A percentile compares a stretch with the other conserved stretches of the same genome.
phyloP scores from a whole-genome alignment of 225 moss, liverwort and hornwort species.

The Sphagnum contortum region DNA sequence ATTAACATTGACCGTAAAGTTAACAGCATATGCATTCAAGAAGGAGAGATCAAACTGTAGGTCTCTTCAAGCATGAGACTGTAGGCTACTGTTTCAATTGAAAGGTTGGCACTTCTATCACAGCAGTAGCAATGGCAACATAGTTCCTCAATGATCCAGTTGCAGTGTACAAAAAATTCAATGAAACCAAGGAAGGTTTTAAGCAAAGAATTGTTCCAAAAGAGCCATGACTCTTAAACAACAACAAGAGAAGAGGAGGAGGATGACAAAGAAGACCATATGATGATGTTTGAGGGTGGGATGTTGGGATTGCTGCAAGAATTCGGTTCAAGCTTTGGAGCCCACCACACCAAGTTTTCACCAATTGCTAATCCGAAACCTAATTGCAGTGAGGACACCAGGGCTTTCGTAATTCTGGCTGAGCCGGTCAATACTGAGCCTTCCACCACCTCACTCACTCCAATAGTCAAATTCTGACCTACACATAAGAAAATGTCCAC shows the following conservation, averaged over 20 bases:
- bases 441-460: constrained; percentile 68
- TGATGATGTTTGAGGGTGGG: constrained; percentile 23
- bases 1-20: too few species aligned
- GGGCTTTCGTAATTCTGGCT: constrained; percentile 33
- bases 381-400: constrained; percentile 54
- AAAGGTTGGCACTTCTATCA: background rate
- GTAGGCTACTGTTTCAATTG: background rate
- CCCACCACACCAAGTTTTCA: constrained; percentile 54
- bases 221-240: constrained; percentile 1
- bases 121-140: too few species aligned
- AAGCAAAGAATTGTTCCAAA: too few species aligned
- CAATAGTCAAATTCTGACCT: constrained; percentile 57
- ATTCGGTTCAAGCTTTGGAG: constrained; percentile 30
- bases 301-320: constrained; percentile 30
- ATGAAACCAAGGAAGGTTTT: too few species aligned
- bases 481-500: background rate
- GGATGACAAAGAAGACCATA: constrained; percentile 21
- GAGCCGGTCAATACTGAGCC: constrained; percentile 37
- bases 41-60: too few species aligned
- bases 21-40: too few species aligned
- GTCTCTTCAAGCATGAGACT: background rate
- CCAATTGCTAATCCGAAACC: constrained; percentile 70
- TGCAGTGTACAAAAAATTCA: too few species aligned
- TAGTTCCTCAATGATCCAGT: too few species aligned
- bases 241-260: background rate